Evolutionary conservation across 2,329 filamentous ascomycete genomes (phyloP).

Genomic region (Cytospora piceicola): DNA sequence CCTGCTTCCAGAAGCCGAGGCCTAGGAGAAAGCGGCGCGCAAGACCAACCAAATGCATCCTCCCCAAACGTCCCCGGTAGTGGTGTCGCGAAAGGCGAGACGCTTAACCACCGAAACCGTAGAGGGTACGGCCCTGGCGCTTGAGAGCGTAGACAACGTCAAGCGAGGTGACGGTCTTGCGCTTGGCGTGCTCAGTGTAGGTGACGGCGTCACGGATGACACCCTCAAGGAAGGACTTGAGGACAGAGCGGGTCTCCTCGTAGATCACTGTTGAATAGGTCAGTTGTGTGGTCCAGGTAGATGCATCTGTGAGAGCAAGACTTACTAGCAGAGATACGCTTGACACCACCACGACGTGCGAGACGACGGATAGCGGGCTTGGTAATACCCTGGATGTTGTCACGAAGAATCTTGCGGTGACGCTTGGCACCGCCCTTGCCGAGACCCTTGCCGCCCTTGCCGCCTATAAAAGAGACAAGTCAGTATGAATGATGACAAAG

Average conservation of each 20-base stretch:
- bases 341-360: constrained; percentile 98
- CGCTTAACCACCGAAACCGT: constrained; percentile 68
- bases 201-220: constrained; percentile 80
- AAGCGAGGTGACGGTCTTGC: constrained; percentile 71
- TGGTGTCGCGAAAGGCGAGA: background rate
- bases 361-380: constrained; percentile 99
- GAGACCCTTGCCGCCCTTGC: constrained; percentile 96
- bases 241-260: constrained; percentile 80
- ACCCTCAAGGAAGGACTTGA: constrained; percentile 83
- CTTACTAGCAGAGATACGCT: constrained; percentile 97
- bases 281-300: constrained; percentile 17
- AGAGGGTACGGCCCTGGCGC: constrained; percentile 68
- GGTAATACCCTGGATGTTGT: constrained; percentile 99
- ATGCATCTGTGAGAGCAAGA: constrained; percentile 31
- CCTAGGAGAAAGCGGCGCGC: constrained; percentile 11
- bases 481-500: constrained; percentile 41
- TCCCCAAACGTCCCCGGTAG: constrained; percentile 8
- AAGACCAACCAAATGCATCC: constrained; percentile 24
- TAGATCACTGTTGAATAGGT: constrained; percentile 66
- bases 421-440: constrained; percentile 99
- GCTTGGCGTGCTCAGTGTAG: constrained; percentile 83
- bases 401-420: constrained; percentile 98
- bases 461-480: constrained; percentile 64
- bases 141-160: constrained; percentile 67
- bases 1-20: constrained; percentile 16